Conservation (phyloP, 805 yeast species). For the Cyberlindnera veronae region DNA sequence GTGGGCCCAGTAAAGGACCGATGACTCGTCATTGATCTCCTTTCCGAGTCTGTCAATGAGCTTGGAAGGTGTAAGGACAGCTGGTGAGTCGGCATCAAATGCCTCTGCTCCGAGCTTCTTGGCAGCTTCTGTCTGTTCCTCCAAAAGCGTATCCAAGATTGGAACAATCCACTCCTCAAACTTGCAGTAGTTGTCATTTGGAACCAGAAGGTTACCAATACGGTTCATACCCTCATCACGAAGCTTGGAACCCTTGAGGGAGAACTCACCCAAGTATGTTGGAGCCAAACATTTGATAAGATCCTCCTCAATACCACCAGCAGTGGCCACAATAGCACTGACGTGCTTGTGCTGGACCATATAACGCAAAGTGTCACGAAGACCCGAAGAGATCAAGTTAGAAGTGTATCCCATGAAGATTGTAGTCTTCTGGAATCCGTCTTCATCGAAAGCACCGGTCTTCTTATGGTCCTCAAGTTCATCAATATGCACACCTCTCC, state of each 20-base stretch:
- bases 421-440: constrained; percentile 80
- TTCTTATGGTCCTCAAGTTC: constrained; percentile 65
- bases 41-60: constrained; percentile 91
- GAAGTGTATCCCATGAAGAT: constrained; percentile 96
- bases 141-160: constrained; percentile 76
- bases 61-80: constrained; percentile 90
- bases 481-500: constrained; percentile 83
- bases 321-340: constrained; percentile 92
- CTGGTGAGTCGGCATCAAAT: constrained; percentile 58
- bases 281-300: constrained; percentile 95
- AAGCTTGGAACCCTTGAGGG: constrained; percentile 72
- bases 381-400: constrained; percentile 89
- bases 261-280: constrained; percentile 89
- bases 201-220: constrained; percentile 94
- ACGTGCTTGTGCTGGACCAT: constrained; percentile 93
- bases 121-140: constrained; percentile 78
- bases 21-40: constrained; percentile 89
- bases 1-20: constrained; percentile 97
- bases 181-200: constrained; percentile 95
- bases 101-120: constrained; percentile 47
- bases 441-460: constrained; percentile 74
- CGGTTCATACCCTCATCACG: constrained; percentile 97
- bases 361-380: constrained; percentile 84
- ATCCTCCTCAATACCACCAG: constrained; percentile 98
- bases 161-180: constrained; percentile 99